Conservation (phyloP, 176 grass and related monocot species). For the Triticum monococcum region DNA sequence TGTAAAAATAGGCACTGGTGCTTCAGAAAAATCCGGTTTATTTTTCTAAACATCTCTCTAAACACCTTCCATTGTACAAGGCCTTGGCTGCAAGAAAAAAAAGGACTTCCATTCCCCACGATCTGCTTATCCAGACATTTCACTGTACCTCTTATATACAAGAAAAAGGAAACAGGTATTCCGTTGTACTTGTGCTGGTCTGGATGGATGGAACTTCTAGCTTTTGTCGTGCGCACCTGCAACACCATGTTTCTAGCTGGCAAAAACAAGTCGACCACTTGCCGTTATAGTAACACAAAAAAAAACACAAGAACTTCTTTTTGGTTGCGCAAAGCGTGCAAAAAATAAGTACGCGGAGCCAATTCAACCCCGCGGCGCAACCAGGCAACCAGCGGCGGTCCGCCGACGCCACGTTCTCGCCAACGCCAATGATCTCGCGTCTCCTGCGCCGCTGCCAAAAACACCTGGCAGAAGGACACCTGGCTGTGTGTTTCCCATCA, state of each 20-base stretch:
- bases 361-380: not conserved
- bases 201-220: not conserved
- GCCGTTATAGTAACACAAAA: not conserved
- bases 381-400: not conserved
- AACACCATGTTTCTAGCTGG: slow-evolving; percentile 22
- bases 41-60: too few species aligned
- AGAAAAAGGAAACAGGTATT: not conserved
- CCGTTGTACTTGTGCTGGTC: not conserved
- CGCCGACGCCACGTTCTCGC: not conserved
- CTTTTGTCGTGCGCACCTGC: not conserved
- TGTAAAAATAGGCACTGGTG: too few species aligned
- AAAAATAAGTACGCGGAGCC: not conserved
- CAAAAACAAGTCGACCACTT: slow-evolving; percentile 19
- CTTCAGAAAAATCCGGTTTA: too few species aligned
- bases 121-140: not conserved
- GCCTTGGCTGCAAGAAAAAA: too few species aligned
- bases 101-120: not conserved
- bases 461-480: not conserved
- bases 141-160: too few species aligned
- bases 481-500: not conserved
- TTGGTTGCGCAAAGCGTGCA: slow-evolving; percentile 9
- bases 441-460: not conserved
- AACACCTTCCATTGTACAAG: too few species aligned
- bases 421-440: slow-evolving; percentile 18
- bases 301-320: not conserved